Base-by-base conservation (phyloP, 306 rosid species). In the Fragaria iinumae region DNA sequence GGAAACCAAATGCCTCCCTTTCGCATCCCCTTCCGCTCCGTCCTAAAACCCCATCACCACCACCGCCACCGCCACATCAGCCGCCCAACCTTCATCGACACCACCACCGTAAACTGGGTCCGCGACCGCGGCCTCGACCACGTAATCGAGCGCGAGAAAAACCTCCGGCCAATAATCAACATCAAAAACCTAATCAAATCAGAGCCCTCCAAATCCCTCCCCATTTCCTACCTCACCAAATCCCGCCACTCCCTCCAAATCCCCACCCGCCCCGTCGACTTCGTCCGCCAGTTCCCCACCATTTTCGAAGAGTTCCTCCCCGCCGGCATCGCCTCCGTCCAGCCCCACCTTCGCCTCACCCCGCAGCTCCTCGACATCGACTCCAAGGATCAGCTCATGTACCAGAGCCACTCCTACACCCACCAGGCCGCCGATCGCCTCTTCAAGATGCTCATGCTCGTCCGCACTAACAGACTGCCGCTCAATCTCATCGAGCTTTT, bases 101-200 rank as follows among this genome's bases (percentile, higher is more conserved):
- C 77, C 44, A 83, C 79, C 48, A 69, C 87, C 50, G 38, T 85
- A 80, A 86, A 90, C 74, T 69, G 77, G 45, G 90, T 89, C 72
- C 87, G 96, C 59, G 98, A 94, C 84, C 94, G 97, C 0, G 98
- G 97, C 47, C 90, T 94, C 12, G 97, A 94, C 80, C 98, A 91
- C 81, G 96, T 90, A 44, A 96, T 94, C 17, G 97, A 91, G 83
- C 79, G 83, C 57, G 98, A 94, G 59, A 91, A 85, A 79, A 81
- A 88, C 71, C 94, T 94, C 43, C 41, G 45, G 11, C 90, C 96
- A 0, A 45, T 94, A 27, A 36, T 86, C 50, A 84, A 73, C 75
- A 88, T 90, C 72, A 88, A 86, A 66, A 83, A 83, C 68, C 82
- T 94, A 23, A 87, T 94, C 81, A 85, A 82, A 18, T 67, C 48